These are phyloP conservation scores for Coniochaeta sp. DNA, from an alignment of 2,329 filamentous ascomycete genomes.

Conservation along the genomic window DNA sequence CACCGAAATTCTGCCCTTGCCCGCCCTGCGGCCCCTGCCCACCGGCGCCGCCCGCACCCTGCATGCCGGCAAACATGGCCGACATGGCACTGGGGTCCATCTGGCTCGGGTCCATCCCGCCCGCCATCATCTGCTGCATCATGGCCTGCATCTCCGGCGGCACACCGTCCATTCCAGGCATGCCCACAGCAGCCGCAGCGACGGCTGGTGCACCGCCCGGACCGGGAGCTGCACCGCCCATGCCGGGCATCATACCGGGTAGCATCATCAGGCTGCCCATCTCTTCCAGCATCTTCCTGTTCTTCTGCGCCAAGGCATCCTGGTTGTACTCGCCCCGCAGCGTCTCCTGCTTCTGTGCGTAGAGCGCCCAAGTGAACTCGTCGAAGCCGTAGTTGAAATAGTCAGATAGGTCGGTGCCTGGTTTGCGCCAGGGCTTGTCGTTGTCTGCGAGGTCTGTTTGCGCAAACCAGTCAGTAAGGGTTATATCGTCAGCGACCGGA, in stretches of 20 bases:
- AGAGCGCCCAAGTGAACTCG: slow-evolving; percentile 95
- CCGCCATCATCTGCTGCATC: slow-evolving; percentile 65
- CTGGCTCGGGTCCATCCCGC: slow-evolving; percentile 58
- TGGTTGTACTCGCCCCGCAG: slow-evolving; percentile 71
- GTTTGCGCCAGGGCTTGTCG: slow-evolving; percentile 91
- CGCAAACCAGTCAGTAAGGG: neutral
- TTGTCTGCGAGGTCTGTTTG: slow-evolving; percentile 60
- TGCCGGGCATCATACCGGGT: slow-evolving; percentile 41
- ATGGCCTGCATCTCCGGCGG: slow-evolving; percentile 58
- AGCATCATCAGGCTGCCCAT: slow-evolving; percentile 65
- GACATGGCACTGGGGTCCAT: slow-evolving; percentile 55
- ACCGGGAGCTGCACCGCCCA: slow-evolving; percentile 30
- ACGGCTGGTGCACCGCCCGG: slow-evolving; percentile 4
- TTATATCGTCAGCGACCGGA: neutral
- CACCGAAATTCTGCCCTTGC: slow-evolving; percentile 44
- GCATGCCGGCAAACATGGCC: slow-evolving; percentile 54
- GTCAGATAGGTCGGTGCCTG: slow-evolving; percentile 89
- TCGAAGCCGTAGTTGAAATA: slow-evolving; percentile 99
- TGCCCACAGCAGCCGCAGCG: slow-evolving; percentile 20
- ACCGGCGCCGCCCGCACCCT: slow-evolving; percentile 34
- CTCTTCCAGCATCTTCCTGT: slow-evolving; percentile 74
- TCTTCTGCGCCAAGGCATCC: slow-evolving; percentile 52
- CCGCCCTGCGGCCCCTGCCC: slow-evolving; percentile 36
- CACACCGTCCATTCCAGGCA: slow-evolving; percentile 52
- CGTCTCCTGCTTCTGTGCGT: slow-evolving; percentile 80